A percentile compares a stretch with the other conserved stretches of the same genome.
These are phyloP conservation scores for Wickerhamiella nectarea DNA, from an alignment of 805 yeast genomes.

Conservation along the genomic window DNA sequence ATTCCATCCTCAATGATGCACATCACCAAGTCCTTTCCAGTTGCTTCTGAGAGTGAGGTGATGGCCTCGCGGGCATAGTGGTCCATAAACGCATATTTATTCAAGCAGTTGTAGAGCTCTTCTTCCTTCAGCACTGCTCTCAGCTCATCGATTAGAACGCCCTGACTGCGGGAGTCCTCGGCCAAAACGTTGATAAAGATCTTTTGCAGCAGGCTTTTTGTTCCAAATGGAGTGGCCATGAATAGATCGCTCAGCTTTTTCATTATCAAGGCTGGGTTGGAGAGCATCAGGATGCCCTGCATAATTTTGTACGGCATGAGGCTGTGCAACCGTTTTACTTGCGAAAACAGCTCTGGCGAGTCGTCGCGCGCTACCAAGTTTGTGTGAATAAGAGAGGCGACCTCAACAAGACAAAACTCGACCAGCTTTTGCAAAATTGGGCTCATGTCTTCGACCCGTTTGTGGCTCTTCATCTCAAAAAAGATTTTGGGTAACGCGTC, in stretches of 20 bases:
- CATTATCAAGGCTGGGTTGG: constrained; percentile 78
- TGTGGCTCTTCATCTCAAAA: constrained; percentile 46
- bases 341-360: constrained; percentile 60
- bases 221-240: constrained; percentile 65
- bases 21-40: constrained; percentile 16
- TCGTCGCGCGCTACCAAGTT: constrained; percentile 68
- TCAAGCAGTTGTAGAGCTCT: constrained; percentile 18
- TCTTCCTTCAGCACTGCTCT: constrained; percentile 27
- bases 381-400: constrained; percentile 75
- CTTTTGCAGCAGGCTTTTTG: constrained; percentile 54
- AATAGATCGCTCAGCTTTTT: constrained; percentile 68
- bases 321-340: constrained; percentile 56
- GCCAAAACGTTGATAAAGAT: constrained; percentile 58
- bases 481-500: constrained; percentile 50
- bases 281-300: constrained; percentile 60
- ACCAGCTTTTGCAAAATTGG: constrained; percentile 55
- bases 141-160: constrained; percentile 37
- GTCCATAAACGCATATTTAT: constrained; percentile 16
- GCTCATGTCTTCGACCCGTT: constrained; percentile 43
- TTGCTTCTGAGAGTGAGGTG: constrained; percentile 20
- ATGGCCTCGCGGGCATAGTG: constrained; percentile 21
- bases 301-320: constrained; percentile 70
- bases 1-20: constrained; percentile 12
- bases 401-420: constrained; percentile 70
- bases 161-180: constrained; percentile 59